Evolutionary conservation across 345 rosid species (phyloP), one percentile per base, ranked within the genome.

Genomic region (Heritiera fomes): DNA sequence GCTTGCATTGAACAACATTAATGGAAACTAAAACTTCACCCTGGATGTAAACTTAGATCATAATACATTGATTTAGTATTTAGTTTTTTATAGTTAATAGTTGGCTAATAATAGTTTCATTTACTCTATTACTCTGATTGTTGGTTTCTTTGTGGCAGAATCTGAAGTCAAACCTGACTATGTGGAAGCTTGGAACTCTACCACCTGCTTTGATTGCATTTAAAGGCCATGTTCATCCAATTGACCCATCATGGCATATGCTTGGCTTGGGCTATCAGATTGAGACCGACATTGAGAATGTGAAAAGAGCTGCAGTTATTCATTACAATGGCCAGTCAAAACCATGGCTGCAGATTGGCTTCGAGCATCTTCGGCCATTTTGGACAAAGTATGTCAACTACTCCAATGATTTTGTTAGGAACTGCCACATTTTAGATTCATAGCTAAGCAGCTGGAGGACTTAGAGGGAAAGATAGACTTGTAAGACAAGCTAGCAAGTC

Each of bases 171-270:
- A 89, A 95, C 88, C 84, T 93, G 82, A 89, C 96, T 30, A 88
- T 95, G 93, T 95, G 99, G 99, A 95, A 92, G 85, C 98, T 95
- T 23, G 99, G 99, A 80, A 95, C 99, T 23, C 88, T 95, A 56
- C 99, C 99, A 9, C 99, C 99, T n/a, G 97, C 99, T 77, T 83
- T 95, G 84, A 92, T 95, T 62, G 99, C 99, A 78, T 95, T 95
- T 82, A 91, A 86, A 84, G 97, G 95, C 63, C 95, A 92, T 52
- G 86, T 95, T 75, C 97, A 87, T 71, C 90, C 94, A 45, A 89
- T 95, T 45, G 92, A 95, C 66, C 92, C 94, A 46, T 85, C 88
- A n/a, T 95, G 99, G 99, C 99, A 95, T 83, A 88, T 93, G 98
- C 98, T 95, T 53, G 99, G 99, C 62, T 85, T 95, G 88, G 99